Percentiles rank a stretch among this genome's conserved stretches.
Evolutionary conservation across 768 basidiomycete genomes (phyloP).

Genomic region (Russula lepida): DNA sequence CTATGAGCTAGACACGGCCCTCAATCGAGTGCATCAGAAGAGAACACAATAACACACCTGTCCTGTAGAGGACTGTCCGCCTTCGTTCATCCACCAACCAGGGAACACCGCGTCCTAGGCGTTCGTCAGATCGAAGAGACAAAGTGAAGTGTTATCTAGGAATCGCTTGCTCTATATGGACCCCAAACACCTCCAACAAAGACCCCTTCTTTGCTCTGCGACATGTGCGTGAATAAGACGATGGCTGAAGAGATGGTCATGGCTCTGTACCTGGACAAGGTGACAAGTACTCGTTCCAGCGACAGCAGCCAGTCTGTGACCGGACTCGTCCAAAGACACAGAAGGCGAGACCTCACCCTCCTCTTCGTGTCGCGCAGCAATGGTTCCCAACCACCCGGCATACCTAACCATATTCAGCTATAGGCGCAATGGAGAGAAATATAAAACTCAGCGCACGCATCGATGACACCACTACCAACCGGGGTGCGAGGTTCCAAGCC

Average conservation of each 20-base stretch:
- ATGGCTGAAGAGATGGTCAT: neutral
- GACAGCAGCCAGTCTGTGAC: constrained; percentile 78
- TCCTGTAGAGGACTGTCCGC: constrained; percentile 98
- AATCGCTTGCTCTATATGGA: constrained; percentile 56
- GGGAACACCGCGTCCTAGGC: constrained; percentile 76
- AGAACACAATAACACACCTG: constrained; percentile 39
- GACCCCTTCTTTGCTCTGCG: constrained; percentile 66
- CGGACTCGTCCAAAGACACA: constrained; percentile 66
- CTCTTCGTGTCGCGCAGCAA: constrained; percentile 63
- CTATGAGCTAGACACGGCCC: constrained; percentile 57
- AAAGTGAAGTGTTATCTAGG: neutral
- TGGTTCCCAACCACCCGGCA: constrained; percentile 95
- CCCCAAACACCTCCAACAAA: constrained; percentile 94
- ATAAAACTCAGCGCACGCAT: constrained; percentile 52
- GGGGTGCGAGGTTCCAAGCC: constrained; percentile 81
- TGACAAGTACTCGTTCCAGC: constrained; percentile 98
- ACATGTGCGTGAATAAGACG: neutral
- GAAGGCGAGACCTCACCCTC: constrained; percentile 42
- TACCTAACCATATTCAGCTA: constrained; percentile 39
- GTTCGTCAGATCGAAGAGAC: constrained; percentile 16
- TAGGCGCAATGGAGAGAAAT: neutral
- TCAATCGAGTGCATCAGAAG: neutral
- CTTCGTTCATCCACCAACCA: constrained; percentile 99
- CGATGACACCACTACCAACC: constrained; percentile 91
- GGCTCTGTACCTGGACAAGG: constrained; percentile 62